Evolutionary conservation across 805 yeast species (phyloP), one percentile per base, ranked within the genome.

Genomic region (Ogataea polymorpha): DNA sequence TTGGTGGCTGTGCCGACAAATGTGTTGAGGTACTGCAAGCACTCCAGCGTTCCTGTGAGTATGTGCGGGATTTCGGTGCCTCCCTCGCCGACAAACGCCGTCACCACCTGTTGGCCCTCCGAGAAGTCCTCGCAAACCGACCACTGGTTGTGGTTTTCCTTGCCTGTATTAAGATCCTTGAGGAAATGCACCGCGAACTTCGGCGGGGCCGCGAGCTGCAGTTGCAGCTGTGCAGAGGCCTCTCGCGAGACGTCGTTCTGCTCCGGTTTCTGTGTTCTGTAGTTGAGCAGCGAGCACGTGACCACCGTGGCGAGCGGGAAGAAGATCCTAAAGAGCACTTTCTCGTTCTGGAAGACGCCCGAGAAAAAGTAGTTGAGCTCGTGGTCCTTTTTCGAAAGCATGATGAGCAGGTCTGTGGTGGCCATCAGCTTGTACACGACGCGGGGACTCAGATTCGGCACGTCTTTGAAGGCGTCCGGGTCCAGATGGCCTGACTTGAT

Each of bases 51-150:
- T 1, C 91, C 93, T 17, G 77, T 80, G 28, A 84, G 62, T 2
- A 82, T 76, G 61, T 85, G 93, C 1, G 90, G 89, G 11, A 79
- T 68, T 15, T 74, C 72, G 3, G 78, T 68, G 2, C 86, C 86
- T 3, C 79, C 79, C 23, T 72, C 75, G 13, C 72, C 71, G 23
- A 71, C 66, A 55, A 68, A 78, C 0, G 93, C 91, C 43, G 72
- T 74, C 40, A 77, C 78, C 5, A 86, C 93, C 56, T 85, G 91
- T 54, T 82, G 88, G 11, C 86, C 90, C 53, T 85, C 93, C 44
- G 87, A 80, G 50, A 86, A 86, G 62, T 86, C 95, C 43, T 83
- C 91, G 61, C 91, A 84, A 18, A 83, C 80, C 1, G 86, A 80
- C 90, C 90, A 82, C 52, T 79, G 85, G 56, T 81, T 81, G 17